Base-by-base conservation (phyloP, 345 rosid genomes). In the Populus simonii region DNA sequence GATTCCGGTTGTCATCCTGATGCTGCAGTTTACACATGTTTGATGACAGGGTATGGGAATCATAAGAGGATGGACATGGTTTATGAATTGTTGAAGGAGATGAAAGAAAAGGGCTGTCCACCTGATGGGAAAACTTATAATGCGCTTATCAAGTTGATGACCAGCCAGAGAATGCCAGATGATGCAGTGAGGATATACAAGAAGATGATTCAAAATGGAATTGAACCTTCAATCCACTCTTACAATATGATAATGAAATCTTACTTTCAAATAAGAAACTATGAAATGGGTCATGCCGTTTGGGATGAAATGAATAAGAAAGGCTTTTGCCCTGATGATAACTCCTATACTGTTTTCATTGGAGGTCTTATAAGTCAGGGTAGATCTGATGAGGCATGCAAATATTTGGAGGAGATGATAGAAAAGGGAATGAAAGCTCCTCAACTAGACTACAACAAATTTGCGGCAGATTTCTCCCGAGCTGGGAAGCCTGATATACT, bases 371-470 rank as follows among this genome's bases (percentile, higher is more conserved):
- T 92, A 80, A 86, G 93, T 47, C 85, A 88, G 55, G 94, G 94
- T 59, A 89, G 88, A 49, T 88, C 97, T 1, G 89, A 74, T 71
- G 99, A 93, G 75, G 97, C 97, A 27, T 92, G 95, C 75, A 88
- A 85, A 66, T 88, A 83, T 79, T 75, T 96, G 73, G 95, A 89
- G 84, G 92, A 96, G 85, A 96, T 93, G 99, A 74, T 92, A 38
- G 94, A 83, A 72, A 93, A 90, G 86, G 98, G 95, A 79, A 91
- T 96, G 98, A 92, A 91, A 81, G 87, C 91, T 73, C 97, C 97
- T 66, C 89, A 86, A 75, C 91, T 93, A 22, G 99, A 96, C 87
- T 93, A 93, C 80, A 87, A 88, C 73, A 93, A 85, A 82, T 89
- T 93, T 79, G 91, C 88, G 20, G 91, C 93, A 73, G 97, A 92